Base-by-base conservation (phyloP, 805 yeast genomes). In the Starmerella roubikii region DNA sequence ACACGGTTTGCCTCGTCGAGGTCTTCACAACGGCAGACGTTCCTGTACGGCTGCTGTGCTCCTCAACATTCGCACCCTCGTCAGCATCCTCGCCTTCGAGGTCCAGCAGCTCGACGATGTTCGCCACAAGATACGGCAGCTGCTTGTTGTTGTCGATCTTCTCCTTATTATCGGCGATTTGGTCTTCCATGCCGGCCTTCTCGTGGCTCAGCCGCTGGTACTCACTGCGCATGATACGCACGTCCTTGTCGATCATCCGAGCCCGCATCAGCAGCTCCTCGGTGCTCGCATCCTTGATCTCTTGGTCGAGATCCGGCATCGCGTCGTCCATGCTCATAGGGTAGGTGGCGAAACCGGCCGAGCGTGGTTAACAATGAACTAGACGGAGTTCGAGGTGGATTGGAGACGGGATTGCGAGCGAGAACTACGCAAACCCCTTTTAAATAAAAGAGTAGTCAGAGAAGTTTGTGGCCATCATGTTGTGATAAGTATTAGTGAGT, bases 11-110 rank as follows among this genome's bases (percentile, higher is more conserved):
- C 56, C 99, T 76, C 9, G 98, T 91, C 1, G 95, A 83, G 0
- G 99, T 91, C 62, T 91, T 91, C 46, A 91, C 82, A 27, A 91
- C 98, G 1, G 99, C 99, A n/a, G 94, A 84, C 62, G 88, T 85
- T 6, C 98, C 97, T 32, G 74, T 73, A 46, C 94, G 76, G 11
- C 93, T 72, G 34, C 95, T 81, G 56, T 91, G 95, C 51, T 83
- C 65, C 60, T 91, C 96, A 34, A 85, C 80, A 55, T 86, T 88
- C 42, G 97, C 96, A 28, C 97, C 97, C 59, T 91, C 94, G 46
- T 79, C 84, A 19, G 68, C 66, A 25, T 67, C 68, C 46, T 70
- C 74, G 21, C 88, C 91, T 45, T 84, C 88, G 60, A 91, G 72
- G 55, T 91, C 93, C 54, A 91, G 70, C 42, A 91, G 67, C 61